phyloP scores from a whole-genome alignment of 257 asterid genomes.

The Pogostemon cablin region DNA sequence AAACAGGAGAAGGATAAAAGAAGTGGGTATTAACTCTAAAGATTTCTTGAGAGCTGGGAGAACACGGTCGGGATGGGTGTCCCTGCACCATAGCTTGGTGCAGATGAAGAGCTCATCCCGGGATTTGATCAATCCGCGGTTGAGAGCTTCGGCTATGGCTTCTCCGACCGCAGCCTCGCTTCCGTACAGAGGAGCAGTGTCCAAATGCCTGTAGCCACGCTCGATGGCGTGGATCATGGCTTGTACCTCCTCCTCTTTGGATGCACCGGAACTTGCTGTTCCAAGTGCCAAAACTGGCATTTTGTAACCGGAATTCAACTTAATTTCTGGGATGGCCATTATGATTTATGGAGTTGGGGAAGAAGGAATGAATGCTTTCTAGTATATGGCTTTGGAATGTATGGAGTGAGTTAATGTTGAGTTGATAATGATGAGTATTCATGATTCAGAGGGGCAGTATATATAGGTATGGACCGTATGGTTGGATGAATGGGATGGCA shows the following conservation, averaged over 20 bases:
- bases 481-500: no score
- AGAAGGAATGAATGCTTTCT: no score
- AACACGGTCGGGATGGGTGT: slow-evolving; percentile 45
- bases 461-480: no score
- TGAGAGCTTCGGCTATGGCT: slow-evolving; percentile 46
- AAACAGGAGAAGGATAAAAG: neutral
- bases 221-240: slow-evolving; percentile 46
- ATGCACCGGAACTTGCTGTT: slow-evolving; percentile 41
- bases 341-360: neutral
- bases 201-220: slow-evolving; percentile 57
- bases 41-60: slow-evolving; percentile 43
- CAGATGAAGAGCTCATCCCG: slow-evolving; percentile 47
- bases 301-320: slow-evolving; percentile 34
- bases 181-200: slow-evolving; percentile 49
- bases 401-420: no score
- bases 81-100: slow-evolving; percentile 43
- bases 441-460: no score
- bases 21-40: slow-evolving; percentile 32
- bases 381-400: no score
- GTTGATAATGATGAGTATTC: no score
- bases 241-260: slow-evolving; percentile 29
- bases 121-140: slow-evolving; percentile 32
- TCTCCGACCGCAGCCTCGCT: slow-evolving; percentile 47
- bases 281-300: slow-evolving; percentile 51
- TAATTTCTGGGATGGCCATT: slow-evolving; percentile 32